Evolutionary conservation across 2,329 filamentous ascomycete genomes (phyloP).

Genomic region (Xylaria sp.): DNA sequence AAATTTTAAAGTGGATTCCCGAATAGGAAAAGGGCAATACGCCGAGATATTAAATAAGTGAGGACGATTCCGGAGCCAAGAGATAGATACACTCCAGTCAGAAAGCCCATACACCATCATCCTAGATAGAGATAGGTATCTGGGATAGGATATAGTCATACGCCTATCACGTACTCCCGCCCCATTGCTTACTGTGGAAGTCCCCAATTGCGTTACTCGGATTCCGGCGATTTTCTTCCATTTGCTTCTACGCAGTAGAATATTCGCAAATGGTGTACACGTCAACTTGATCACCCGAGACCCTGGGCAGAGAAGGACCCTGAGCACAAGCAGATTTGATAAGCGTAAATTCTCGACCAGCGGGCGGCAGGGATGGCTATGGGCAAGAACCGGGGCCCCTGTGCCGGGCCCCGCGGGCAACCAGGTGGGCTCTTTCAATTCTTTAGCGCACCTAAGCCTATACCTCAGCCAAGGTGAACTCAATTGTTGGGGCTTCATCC

Average conservation of each 20-base stretch:
- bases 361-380: slow-evolving; percentile 6
- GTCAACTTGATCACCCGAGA: neutral
- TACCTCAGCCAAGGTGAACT: slow-evolving; percentile 35
- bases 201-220: slow-evolving; percentile 21
- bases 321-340: slow-evolving; percentile 10
- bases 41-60: slow-evolving; percentile 13
- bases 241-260: slow-evolving; percentile 2
- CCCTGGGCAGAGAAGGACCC: slow-evolving; percentile 12
- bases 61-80: slow-evolving; percentile 5
- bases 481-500: slow-evolving; percentile 48
- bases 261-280: no score
- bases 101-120: neutral
- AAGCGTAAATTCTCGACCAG: neutral
- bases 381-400: slow-evolving; percentile 11
- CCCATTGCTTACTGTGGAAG: slow-evolving; percentile 32
- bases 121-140: slow-evolving; percentile 1
- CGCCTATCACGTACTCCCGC: neutral
- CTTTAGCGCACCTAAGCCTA: neutral
- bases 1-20: neutral
- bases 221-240: slow-evolving; percentile 23
- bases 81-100: slow-evolving; percentile 8
- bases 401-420: slow-evolving; percentile 32
- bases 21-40: slow-evolving; percentile 14
- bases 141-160: neutral
- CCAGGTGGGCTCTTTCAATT: slow-evolving; percentile 27